Evolutionary conservation across 495 filamentous ascomycete genomes (phyloP).

Genomic region (Xylaria flabelliformis): DNA sequence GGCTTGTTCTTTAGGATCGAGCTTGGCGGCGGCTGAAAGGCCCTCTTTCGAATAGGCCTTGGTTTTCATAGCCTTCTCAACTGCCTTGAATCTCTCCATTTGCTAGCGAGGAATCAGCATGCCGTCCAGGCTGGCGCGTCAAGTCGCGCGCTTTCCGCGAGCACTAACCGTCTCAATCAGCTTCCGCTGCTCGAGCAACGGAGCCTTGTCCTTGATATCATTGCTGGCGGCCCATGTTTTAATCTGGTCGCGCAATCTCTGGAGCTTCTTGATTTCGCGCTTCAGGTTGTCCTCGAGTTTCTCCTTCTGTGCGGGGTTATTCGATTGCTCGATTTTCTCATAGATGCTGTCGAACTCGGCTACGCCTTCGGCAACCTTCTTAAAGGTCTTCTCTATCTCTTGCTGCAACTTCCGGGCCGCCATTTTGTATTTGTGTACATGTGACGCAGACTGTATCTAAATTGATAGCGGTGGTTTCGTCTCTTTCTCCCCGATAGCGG

Average conservation of each 20-base stretch:
- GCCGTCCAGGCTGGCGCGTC: constrained; percentile 1
- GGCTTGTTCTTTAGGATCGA: constrained; percentile 94
- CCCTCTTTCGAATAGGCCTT: constrained; percentile 99
- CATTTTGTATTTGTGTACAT: constrained; percentile 62
- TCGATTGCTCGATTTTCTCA: constrained; percentile 91
- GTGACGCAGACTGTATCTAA: constrained; percentile 19
- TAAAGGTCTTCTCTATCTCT: constrained; percentile 98
- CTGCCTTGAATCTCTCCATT: constrained; percentile 99
- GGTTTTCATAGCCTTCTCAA: constrained; percentile 99
- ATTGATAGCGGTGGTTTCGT: background rate
- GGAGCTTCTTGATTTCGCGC: constrained; percentile 99
- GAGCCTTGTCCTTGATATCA: constrained; percentile 98
- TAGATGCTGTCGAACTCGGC: constrained; percentile 88
- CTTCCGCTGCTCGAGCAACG: constrained; percentile 88
- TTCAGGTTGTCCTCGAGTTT: constrained; percentile 97
- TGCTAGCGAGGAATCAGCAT: constrained; percentile 64
- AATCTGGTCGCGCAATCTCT: constrained; percentile 96
- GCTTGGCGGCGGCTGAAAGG: constrained; percentile 82
- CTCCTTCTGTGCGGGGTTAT: constrained; percentile 94
- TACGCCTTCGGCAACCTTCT: constrained; percentile 94
- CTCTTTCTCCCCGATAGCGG: background rate
- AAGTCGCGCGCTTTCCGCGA: constrained; percentile 11
- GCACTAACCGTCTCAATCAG: constrained; percentile 87
- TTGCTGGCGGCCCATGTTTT: constrained; percentile 97
- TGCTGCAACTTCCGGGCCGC: constrained; percentile 93